Evolutionary conservation across 2,329 filamentous ascomycete genomes (phyloP), one percentile per base, ranked within the genome.

Genomic region (Ophiostoma piceae): DNA sequence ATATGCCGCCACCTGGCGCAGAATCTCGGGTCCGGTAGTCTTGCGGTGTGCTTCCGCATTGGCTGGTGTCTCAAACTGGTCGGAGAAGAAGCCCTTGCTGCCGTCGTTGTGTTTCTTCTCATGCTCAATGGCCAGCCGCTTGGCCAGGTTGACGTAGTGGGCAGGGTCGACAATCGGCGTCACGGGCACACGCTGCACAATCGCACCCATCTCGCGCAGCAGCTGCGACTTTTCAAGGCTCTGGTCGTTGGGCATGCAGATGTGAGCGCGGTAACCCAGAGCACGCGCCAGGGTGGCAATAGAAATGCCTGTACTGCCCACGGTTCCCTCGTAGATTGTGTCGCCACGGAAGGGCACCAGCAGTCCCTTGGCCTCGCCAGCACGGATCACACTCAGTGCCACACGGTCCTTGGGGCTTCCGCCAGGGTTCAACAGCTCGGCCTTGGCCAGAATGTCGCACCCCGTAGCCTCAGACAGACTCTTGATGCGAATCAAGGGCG

Each of bases 171-270:
- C 91, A 73, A 99, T 99, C 71, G 94, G 94, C 11, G 94, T 94
- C 14, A 95, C 93, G 6, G 89, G 86, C 1, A 99, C 94, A 69
- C 93, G 87, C 82, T 97, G 94, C 37, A 99, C 94, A n/a, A 87
- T 87, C 60, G 95, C 95, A 75, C 95, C 95, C 12, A 99, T 88
- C 77, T 95, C 94, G 74, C 90, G 85, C 64, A 99, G 87, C 57
- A 99, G 86, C 75, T 94, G 90, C 5, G 91, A 92, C 80, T 99
- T 99, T 79, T 99, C 95, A 70, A 84, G 82, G 70, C 90, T 88
- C 82, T 96, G 91, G 81, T 99, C 95, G 77, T 92, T 89, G 66
- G 95, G 94, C 93, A 99, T 98, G 83, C 92, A 97, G 74, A 99
- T 98, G 79, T 98, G 92, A 41, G 93, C 93, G 74, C 90, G 87